Evolutionary conservation across 2,329 filamentous ascomycete genomes (phyloP).

Genomic region (Huntiella savannae): DNA sequence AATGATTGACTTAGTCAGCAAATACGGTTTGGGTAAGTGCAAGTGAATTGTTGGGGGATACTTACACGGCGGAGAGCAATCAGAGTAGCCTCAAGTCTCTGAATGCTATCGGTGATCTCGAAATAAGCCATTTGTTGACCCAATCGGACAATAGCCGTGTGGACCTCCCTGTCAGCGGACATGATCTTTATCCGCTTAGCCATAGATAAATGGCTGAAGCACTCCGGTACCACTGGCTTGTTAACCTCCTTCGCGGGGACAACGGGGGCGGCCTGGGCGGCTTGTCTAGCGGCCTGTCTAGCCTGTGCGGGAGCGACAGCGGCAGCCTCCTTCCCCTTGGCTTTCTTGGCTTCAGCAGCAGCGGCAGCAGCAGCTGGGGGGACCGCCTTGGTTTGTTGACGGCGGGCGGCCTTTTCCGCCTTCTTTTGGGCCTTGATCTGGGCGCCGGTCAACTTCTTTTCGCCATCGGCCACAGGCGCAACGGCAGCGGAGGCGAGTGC

Average conservation of each 20-base stretch:
- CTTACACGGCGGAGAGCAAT: slow-evolving; percentile 70
- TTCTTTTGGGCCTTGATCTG: slow-evolving; percentile 79
- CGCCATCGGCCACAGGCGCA: slow-evolving; percentile 13
- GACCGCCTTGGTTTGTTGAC: slow-evolving; percentile 49
- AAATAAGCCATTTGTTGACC: slow-evolving; percentile 86
- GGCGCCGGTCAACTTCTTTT: slow-evolving; percentile 48
- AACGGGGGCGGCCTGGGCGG: slow-evolving; percentile 20
- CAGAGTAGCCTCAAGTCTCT: slow-evolving; percentile 70
- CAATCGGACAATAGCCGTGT: slow-evolving; percentile 66
- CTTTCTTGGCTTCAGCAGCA: slow-evolving; percentile 25
- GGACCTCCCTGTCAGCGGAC: slow-evolving; percentile 55
- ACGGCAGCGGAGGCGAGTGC: background rate
- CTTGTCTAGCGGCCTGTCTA: slow-evolving; percentile 18
- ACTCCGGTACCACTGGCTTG: slow-evolving; percentile 46
- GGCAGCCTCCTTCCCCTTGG: slow-evolving; percentile 8
- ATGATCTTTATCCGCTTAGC: slow-evolving; percentile 34
- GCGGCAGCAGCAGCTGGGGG: slow-evolving; percentile 25
- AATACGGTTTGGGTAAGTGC: background rate
- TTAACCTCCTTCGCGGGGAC: slow-evolving; percentile 27
- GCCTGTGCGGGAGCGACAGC: slow-evolving; percentile 14
- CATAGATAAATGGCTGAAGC: slow-evolving; percentile 68
- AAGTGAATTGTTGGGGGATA: background rate
- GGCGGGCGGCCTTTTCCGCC: slow-evolving; percentile 74
- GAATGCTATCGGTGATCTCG: slow-evolving; percentile 72
- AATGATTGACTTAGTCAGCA: slow-evolving; percentile 11